Conservation (phyloP, 1,139 yeast genomes). For the Nematodospora anomalae region DNA sequence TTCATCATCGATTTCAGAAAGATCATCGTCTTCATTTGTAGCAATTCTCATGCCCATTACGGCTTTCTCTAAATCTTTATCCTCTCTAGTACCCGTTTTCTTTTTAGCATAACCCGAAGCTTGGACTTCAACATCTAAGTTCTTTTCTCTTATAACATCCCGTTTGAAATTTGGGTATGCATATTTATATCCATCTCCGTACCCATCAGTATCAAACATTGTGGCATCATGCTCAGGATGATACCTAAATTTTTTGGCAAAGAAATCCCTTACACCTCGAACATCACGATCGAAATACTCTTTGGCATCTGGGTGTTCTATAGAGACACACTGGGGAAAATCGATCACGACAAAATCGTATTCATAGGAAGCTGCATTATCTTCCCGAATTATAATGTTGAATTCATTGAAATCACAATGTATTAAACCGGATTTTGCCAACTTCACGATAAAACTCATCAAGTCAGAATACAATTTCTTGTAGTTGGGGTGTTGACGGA, state of each 20-base stretch:
- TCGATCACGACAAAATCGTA: conserved; percentile 85
- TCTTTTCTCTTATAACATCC: conserved; percentile 68
- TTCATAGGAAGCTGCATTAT: conserved; percentile 51
- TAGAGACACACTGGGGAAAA: conserved; percentile 97
- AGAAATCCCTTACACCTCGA: conserved; percentile 80
- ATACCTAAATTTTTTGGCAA: conserved; percentile 74
- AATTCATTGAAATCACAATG: conserved; percentile 98
- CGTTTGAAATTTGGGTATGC: conserved; percentile 79
- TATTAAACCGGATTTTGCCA: conserved; percentile 86
- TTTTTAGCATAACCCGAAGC: conserved; percentile 91
- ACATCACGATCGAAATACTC: conserved; percentile 89
- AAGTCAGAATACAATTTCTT: conserved; percentile 75
- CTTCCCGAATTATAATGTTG: conserved; percentile 81
- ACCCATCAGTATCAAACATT: conserved; percentile 76
- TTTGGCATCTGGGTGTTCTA: conserved; percentile 86
- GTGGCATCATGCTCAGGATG: conserved; percentile 61
- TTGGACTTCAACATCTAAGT: conserved; percentile 77
- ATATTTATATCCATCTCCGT: conserved; percentile 73
- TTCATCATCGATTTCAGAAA: conserved; percentile 29
- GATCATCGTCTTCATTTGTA: conserved; percentile 31
- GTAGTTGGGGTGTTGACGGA: conserved; percentile 66
- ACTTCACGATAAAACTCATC: conserved; percentile 80
- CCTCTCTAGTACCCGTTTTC: conserved; percentile 48
- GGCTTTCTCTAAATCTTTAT: conserved; percentile 72
- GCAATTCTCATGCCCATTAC: conserved; percentile 60